These are phyloP conservation scores for Coemansia sp. DNA, from an alignment of 192 early-diverging fungal species.

Conservation along the genomic window DNA sequence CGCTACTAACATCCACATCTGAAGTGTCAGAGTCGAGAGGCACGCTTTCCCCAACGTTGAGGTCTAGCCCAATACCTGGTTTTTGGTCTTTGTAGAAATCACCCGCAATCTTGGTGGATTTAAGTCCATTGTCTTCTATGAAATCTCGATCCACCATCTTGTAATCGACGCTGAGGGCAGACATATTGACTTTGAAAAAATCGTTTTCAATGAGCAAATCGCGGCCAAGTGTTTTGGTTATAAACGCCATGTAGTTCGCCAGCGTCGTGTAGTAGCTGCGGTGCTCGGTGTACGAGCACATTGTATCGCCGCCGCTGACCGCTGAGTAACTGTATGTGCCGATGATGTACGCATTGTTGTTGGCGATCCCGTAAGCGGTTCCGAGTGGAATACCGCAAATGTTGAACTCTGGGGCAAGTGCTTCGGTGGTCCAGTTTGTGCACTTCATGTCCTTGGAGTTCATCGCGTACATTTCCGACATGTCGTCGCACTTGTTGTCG, in stretches of 20 bases:
- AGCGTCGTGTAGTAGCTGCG: conserved; percentile 3
- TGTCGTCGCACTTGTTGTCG: background rate
- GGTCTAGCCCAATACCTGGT: background rate
- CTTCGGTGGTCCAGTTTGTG: background rate
- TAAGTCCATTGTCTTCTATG: background rate
- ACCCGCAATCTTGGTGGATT: background rate
- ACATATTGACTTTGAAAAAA: background rate
- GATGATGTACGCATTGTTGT: background rate
- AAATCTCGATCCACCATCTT: background rate
- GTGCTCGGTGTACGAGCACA: background rate
- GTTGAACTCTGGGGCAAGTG: background rate
- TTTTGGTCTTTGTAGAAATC: conserved; percentile 1
- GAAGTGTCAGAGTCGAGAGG: background rate
- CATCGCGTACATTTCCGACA: background rate
- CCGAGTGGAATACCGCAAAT: background rate
- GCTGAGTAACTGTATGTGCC: background rate
- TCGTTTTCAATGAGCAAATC: background rate
- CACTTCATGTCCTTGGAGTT: background rate
- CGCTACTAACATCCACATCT: background rate
- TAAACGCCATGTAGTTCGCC: conserved; percentile 5
- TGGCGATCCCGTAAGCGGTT: background rate
- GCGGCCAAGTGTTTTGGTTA: background rate
- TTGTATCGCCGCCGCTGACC: background rate
- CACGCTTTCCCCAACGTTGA: background rate
- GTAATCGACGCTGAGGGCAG: background rate